Base-by-base conservation (phyloP, 2,329 filamentous ascomycete genomes). In the Sarocladium oryzae region DNA sequence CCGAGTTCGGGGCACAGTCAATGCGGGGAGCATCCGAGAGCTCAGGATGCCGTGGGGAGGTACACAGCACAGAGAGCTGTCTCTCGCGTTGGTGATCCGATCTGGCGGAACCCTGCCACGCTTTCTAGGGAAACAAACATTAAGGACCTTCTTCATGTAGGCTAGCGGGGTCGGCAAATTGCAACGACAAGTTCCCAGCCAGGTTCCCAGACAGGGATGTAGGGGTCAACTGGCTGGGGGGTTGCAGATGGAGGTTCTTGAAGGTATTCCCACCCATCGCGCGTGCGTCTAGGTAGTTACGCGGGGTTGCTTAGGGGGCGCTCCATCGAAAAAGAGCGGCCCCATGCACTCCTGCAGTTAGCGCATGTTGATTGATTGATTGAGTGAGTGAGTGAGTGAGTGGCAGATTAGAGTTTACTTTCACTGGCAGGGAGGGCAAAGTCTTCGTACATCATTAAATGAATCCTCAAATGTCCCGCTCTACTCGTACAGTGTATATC, bases 21-120 rank as follows among this genome's bases (percentile, higher is more conserved):
- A 50, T 38, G 48, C 48, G 48, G 48, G 48, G 48, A 50, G 33
- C 11, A 37, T n/a, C 48, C 32, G 48, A 38, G n/a, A 37, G 30
- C 38, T 15, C 18, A 30, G 8, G 20, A n/a, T 38, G 6, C 18
- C n/a, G 16, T 4, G 13, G 21, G 40, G 40, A 43, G 23, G 11
- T 26, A 43, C 40, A 43, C 21, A 26, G 10, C 26, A 26, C 20
- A 20, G 40, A 11, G 3, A 26, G 40, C n/a, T 16, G 9, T 43
- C 40, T 16, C 21, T 16, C 21, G 20, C 7, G 21, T 43, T 4
- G 40, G 37, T 40, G 40, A 43, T 43, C 40, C 40, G 23, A 43
- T 43, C 40, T 43, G 23, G 40, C 40, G 40, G 40, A 23, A 43
- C 6, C 40, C 3, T 26, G 40, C 36, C 7, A 43, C 26, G 40